A percentile compares a stretch with the other conserved stretches of the same genome.
Evolutionary conservation across 129 eudicot species (phyloP).

Genomic region (Tagetes patula): DNA sequence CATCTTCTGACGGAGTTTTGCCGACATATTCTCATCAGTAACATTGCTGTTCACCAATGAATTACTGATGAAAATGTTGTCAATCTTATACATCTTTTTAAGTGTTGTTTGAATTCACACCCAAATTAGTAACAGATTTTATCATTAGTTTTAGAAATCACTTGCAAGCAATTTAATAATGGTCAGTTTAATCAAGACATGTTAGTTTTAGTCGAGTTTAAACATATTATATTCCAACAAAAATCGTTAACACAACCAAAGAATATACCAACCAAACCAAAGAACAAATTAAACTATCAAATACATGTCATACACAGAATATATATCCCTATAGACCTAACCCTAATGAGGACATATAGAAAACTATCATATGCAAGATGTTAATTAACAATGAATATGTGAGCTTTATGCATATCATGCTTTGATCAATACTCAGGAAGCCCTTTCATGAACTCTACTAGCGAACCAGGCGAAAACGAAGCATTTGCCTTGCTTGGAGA

Average conservation of each 20-base stretch:
- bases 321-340: neutral
- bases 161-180: no score
- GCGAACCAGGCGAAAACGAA: conserved; percentile 36
- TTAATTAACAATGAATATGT: neutral
- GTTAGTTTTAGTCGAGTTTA: neutral
- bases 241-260: conserved; percentile 13
- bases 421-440: conserved; percentile 37
- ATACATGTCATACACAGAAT: neutral
- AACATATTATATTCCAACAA: neutral
- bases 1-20: no score
- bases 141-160: no score
- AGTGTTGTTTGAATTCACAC: no score
- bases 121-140: no score
- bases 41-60: no score
- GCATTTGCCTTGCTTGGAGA: conserved; percentile 34
- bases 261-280: neutral
- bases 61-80: no score
- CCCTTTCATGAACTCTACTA: conserved; percentile 39
- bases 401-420: neutral
- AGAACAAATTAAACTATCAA: neutral
- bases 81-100: no score
- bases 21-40: no score
- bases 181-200: no score
- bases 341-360: neutral
- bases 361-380: neutral